These are phyloP conservation scores for Talaromyces atroroseus DNA, from an alignment of 2,329 filamentous ascomycete species.

Conservation along the genomic window DNA sequence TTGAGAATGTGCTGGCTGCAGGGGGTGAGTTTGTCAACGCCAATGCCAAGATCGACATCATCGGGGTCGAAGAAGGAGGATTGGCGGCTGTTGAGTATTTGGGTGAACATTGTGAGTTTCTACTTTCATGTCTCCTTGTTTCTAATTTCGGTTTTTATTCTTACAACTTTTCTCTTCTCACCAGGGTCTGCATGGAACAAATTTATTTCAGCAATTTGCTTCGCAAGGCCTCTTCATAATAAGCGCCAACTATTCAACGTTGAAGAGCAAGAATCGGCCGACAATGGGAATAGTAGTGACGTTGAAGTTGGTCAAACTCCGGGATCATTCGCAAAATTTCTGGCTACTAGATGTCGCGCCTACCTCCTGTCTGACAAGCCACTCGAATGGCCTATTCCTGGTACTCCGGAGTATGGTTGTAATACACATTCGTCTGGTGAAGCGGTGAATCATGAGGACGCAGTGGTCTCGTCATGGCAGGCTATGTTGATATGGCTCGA, in stretches of 20 bases:
- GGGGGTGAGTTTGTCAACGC: conserved; percentile 39
- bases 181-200: conserved; percentile 36
- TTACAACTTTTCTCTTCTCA: neutral
- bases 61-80: conserved; percentile 65
- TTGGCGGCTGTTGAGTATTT: conserved; percentile 56
- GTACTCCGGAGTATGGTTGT: conserved; percentile 54
- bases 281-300: neutral
- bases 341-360: conserved; percentile 53
- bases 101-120: conserved; percentile 47
- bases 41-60: conserved; percentile 59
- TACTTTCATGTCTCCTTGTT: too few species aligned
- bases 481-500: conserved; percentile 59
- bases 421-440: conserved; percentile 67
- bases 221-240: conserved; percentile 35
- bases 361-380: conserved; percentile 54
- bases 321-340: conserved; percentile 26
- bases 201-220: conserved; percentile 36
- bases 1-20: conserved; percentile 54
- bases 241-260: conserved; percentile 18
- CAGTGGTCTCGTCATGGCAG: conserved; percentile 53
- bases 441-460: conserved; percentile 52
- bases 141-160: conserved; percentile 9
- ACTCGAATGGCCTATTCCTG: conserved; percentile 50
- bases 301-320: neutral
- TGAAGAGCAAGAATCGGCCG: neutral